Conservation (phyloP, 2,329 filamentous ascomycete species). For the Plenodomus lindquistii region DNA sequence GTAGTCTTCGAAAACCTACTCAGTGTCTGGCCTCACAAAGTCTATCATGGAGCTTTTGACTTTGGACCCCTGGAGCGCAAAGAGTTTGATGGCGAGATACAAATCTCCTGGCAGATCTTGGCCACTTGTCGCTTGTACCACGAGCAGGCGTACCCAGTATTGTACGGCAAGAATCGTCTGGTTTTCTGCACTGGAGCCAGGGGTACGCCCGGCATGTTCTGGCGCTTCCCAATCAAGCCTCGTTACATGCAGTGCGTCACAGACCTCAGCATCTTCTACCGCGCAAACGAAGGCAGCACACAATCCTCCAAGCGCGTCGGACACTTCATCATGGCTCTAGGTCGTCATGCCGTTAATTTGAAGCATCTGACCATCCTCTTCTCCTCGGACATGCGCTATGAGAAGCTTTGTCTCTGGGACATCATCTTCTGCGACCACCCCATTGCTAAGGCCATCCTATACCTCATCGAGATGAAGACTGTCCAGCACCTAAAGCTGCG, state of each 20-base stretch:
- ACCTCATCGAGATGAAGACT: conserved; percentile 4
- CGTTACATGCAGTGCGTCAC: conserved; percentile 14
- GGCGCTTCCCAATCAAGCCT: conserved; percentile 16
- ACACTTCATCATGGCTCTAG: conserved; percentile 17
- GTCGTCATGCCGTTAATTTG: conserved; percentile 10
- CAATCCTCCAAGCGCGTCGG: conserved; percentile 9
- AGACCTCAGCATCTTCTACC: conserved; percentile 18
- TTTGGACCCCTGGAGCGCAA: conserved; percentile 13
- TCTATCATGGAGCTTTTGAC: conserved; percentile 13
- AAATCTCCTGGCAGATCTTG: conserved; percentile 20
- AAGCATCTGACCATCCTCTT: conserved; percentile 10
- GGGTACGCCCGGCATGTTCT: conserved; percentile 15
- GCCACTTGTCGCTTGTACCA: conserved; percentile 22
- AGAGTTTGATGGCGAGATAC: conserved; percentile 12
- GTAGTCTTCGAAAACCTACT: conserved; percentile 24
- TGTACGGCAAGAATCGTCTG: conserved; percentile 20
- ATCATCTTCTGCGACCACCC: conserved; percentile 20
- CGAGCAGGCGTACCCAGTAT: conserved; percentile 16
- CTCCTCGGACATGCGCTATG: conserved; percentile 14
- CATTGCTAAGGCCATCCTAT: conserved; percentile 10
- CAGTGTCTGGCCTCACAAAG: conserved; percentile 3
- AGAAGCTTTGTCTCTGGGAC: conserved; percentile 13
- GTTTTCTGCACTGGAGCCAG: conserved; percentile 19
- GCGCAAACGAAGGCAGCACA: conserved; percentile 10
- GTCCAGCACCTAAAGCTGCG: conserved; percentile 15